Base-by-base conservation (phyloP, 2,329 filamentous ascomycete species). In the Stagonosporopsis vannaccii region DNA sequence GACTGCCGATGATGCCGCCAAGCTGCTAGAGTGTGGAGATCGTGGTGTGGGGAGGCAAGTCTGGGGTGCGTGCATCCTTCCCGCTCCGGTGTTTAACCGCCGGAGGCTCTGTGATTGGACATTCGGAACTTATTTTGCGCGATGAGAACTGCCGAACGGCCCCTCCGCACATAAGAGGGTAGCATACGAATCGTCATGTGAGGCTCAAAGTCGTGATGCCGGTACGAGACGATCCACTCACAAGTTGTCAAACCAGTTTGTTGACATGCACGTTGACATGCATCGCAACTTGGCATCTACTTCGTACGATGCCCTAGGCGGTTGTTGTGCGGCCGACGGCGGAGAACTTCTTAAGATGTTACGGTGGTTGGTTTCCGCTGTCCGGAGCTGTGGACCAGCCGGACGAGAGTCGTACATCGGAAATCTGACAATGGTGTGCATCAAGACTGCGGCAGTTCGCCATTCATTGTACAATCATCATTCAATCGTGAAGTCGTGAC, bases 1-100 rank as follows among this genome's bases (percentile, higher is more conserved):
- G 41, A 41, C 41, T 46, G 52, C 52, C 46, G 52, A 41, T 45
- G 41, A 50, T 56, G 46, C 46, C 39, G 53, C 53, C 53, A 56
- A 56, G 53, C 41, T 36, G 28, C 41, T 46, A 56, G 13, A 56
- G 9, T 50, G 52, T 50, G 52, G 52, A 35, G 52, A 55, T 45
- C 26, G 28, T 30, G 41, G 26, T 7, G 52, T 56, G 46, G 41
- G 52, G 46, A 36, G 36, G 17, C 33, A 35, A 45, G 28, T 46
- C 46, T 51, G 52, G 52, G 52, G 52, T 46, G 40, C 52, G 40
- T 46, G 52, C 52, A 42, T 50, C 45, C 32, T 46, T 41, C 28
- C 33, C 46, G 22, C 46, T 23, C 52, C 52, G 52, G 17, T 3
- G 20, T 25, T 51, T 56, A 46, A 17, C 46, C 52, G 46, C 28